Base-by-base conservation (phyloP, 2,329 filamentous ascomycete species). In the Aspergillus nomiae region DNA sequence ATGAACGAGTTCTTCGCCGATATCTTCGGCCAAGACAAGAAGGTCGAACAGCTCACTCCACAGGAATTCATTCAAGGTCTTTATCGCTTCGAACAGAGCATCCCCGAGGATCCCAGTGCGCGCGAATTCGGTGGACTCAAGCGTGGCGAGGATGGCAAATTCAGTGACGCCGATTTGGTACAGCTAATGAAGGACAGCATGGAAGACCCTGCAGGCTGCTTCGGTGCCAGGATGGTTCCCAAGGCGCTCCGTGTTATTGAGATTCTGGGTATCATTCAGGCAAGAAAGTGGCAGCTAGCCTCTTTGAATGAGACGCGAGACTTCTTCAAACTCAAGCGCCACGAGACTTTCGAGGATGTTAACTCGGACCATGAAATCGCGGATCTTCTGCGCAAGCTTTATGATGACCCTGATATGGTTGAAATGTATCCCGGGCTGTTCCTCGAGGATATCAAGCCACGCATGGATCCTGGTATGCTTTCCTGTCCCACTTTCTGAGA, bases 211-310 rank as follows among this genome's bases (percentile, higher is more conserved):
- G 58, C 61, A 14, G 87, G 88, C 19, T 85, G 86, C 0, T 92
- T 92, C 67, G 90, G 90, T 0, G 87, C 87, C 0, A 87, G 87
- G 12, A 90, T 91, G 63, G 89, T 94, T 0, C 92, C 92, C 0
- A 82, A 86, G 11, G 85, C 89, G 21, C 87, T 95, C 84, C 87
- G 88, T 65, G 86, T 88, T 1, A 85, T 95, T 28, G 92, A 95
- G 76, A 90, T 94, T 48, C 80, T 94, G 4, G 92, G 91, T 36
- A 94, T 95, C 58, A 82, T 91, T 46, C 90, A 92, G 64, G 89
- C 90, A 7, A 84, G 92, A 32, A 85, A 86, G 65, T 95, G 92
- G 92, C 72, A 75, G 50, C 66, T 74, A 53, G 75, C 71, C 12
- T 77, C 77, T 16, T 65, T 80, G 60, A 80, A 80, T 58, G 87